Percentiles rank a stretch among this genome's conserved stretches.
Conservation (phyloP, 2,329 filamentous ascomycete genomes). For the Xylaria sp. region DNA sequence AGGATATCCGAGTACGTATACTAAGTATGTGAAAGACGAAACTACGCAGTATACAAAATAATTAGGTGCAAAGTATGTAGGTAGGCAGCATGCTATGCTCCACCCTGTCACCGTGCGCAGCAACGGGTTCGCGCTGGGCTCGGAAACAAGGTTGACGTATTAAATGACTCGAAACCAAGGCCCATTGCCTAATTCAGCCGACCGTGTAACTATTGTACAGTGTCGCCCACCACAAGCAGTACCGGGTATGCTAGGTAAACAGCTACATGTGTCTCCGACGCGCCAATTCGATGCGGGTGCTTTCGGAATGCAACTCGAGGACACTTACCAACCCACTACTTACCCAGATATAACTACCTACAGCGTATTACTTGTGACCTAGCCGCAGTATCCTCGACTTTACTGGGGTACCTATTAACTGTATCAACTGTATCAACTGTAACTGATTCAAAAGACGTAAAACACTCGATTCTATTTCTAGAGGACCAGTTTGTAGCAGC, state of each 20-base stretch:
- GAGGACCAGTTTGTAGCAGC: no score
- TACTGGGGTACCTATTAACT: no score
- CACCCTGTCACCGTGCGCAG: constrained; percentile 6
- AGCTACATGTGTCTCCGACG: background rate
- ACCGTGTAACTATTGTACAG: constrained; percentile 1
- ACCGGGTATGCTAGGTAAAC: background rate
- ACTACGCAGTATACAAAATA: no score
- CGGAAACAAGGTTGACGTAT: constrained; percentile 13
- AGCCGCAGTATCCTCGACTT: background rate
- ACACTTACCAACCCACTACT: background rate
- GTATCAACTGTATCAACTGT: no score
- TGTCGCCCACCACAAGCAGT: background rate
- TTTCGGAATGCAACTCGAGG: constrained; percentile 10
- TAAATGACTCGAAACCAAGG: constrained; percentile 16
- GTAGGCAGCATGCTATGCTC: background rate
- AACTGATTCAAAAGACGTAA: background rate
- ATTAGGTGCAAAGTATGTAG: background rate
- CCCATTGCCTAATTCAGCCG: constrained; percentile 26
- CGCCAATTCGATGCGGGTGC: background rate
- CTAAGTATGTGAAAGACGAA: background rate
- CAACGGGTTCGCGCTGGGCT: background rate
- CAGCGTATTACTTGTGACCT: background rate
- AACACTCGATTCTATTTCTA: no score
- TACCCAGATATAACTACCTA: no score
- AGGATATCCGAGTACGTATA: no score